A percentile compares a stretch with the other conserved stretches of the same genome.
Conservation (phyloP, 768 basidiomycete genomes). For the Tephrocybe sp. region DNA sequence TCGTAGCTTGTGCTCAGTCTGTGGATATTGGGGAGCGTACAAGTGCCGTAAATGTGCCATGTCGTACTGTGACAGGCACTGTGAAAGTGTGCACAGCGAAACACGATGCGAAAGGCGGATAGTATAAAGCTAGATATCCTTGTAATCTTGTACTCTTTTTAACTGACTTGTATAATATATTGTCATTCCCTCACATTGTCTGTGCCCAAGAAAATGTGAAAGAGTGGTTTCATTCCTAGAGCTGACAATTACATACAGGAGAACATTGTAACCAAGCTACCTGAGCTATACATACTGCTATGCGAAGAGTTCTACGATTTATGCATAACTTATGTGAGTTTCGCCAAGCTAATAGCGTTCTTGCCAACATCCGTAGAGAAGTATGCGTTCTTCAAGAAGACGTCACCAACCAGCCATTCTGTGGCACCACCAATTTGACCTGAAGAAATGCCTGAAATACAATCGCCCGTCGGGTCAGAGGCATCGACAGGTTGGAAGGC, state of each 20-base stretch:
- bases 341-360: slow-evolving; percentile 60
- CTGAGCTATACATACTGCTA: not conserved
- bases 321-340: slow-evolving; percentile 30
- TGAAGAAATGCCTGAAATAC: slow-evolving; percentile 67
- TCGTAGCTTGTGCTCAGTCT: slow-evolving; percentile 78
- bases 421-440: slow-evolving; percentile 57
- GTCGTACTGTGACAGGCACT: slow-evolving; percentile 73
- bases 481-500: slow-evolving; percentile 51
- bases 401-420: slow-evolving; percentile 76
- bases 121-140: slow-evolving; percentile 30
- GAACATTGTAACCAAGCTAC: slow-evolving; percentile 11
- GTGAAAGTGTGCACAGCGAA: slow-evolving; percentile 72
- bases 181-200: not conserved
- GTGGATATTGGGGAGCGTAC: slow-evolving; percentile 82
- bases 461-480: slow-evolving; percentile 55
- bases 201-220: no score
- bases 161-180: not conserved
- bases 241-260: slow-evolving; percentile 1
- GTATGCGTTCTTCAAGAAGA: slow-evolving; percentile 77
- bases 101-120: slow-evolving; percentile 78
- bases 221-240: not conserved
- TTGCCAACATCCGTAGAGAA: slow-evolving; percentile 59
- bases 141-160: not conserved
- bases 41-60: slow-evolving; percentile 76
- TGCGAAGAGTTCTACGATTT: not conserved